Conservation (phyloP, 805 yeast species). For the Cyberlindnera maritima region DNA sequence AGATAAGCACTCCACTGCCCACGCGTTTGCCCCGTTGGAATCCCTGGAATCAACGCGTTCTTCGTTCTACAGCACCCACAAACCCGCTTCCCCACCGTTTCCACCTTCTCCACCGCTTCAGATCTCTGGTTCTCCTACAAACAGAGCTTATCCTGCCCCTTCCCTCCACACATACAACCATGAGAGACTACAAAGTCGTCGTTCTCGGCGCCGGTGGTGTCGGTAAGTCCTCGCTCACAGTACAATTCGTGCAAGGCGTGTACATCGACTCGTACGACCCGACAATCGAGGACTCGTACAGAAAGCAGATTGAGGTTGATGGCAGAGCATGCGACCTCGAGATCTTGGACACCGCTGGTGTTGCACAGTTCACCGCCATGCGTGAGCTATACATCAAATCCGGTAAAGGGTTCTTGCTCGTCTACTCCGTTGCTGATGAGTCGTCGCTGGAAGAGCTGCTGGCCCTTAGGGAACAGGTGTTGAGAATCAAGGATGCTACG, state of each 20-base stretch:
- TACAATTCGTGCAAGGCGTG: conserved; percentile 86
- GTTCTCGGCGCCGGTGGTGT: conserved; percentile 97
- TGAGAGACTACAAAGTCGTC: conserved; percentile 77
- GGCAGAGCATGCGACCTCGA: conserved; percentile 85
- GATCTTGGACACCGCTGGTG: conserved; percentile 89
- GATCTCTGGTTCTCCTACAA: too few relatives aligned
- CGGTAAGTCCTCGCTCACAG: conserved; percentile 92
- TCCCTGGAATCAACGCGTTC: not conserved
- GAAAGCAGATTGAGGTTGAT: conserved; percentile 85
- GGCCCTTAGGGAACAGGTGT: conserved; percentile 79
- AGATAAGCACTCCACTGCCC: not conserved
- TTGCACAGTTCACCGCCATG: conserved; percentile 95
- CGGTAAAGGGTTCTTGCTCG: conserved; percentile 87
- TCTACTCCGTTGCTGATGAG: conserved; percentile 78
- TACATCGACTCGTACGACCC: conserved; percentile 94
- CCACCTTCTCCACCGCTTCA: too few relatives aligned
- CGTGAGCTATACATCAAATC: conserved; percentile 83
- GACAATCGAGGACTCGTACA: conserved; percentile 93
- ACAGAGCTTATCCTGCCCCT: too few relatives aligned
- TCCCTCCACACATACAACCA: not conserved
- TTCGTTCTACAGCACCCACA: not conserved
- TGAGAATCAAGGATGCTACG: conserved; percentile 72
- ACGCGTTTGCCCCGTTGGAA: too few relatives aligned
- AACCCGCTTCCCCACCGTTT: too few relatives aligned
- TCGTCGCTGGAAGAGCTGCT: conserved; percentile 74